Percentiles rank a stretch among this genome's conserved stretches.
phyloP scores from a whole-genome alignment of 768 basidiomycete genomes.

The Pholiota molesta region DNA sequence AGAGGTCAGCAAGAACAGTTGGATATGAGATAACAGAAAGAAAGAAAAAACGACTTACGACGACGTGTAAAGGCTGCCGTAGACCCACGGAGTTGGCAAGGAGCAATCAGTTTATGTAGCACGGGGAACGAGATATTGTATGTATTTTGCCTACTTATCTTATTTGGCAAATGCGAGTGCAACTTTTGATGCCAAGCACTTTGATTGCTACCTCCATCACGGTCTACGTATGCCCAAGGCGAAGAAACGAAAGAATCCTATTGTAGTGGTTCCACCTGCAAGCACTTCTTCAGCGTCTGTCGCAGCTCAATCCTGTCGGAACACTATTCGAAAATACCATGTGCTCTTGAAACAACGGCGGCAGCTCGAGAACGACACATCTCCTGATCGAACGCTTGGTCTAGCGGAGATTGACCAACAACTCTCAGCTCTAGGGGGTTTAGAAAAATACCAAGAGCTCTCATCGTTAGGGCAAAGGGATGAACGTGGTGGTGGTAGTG shows the following conservation, averaged over 20 bases:
- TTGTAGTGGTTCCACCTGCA: constrained; percentile 22
- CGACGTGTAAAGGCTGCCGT: too few species aligned
- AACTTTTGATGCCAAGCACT: too few species aligned
- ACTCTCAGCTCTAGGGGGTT: constrained; percentile 73
- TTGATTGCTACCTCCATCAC: too few species aligned
- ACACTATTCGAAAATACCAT: constrained; percentile 81
- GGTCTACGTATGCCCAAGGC: constrained; percentile 37
- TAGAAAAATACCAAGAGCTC: constrained; percentile 82
- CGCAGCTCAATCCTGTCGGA: constrained; percentile 64
- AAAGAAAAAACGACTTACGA: too few species aligned
- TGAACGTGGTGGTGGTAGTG: constrained; percentile 88
- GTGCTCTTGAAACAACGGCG: constrained; percentile 72
- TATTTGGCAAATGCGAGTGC: too few species aligned
- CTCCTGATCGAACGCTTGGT: constrained; percentile 30
- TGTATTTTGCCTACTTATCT: too few species aligned
- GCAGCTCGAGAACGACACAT: constrained; percentile 43
- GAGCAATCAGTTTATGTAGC: too few species aligned
- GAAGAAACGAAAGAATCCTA: constrained; percentile 39
- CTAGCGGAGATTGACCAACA: constrained; percentile 59
- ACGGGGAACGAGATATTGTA: too few species aligned
- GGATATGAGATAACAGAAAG: too few species aligned
- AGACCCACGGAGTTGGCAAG: too few species aligned
- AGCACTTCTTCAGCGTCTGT: constrained; percentile 48
- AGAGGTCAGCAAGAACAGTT: too few species aligned
- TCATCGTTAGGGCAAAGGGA: constrained; percentile 78